Base-by-base conservation (phyloP, 2,329 filamentous ascomycete species). In the Chaetomium sp. region DNA sequence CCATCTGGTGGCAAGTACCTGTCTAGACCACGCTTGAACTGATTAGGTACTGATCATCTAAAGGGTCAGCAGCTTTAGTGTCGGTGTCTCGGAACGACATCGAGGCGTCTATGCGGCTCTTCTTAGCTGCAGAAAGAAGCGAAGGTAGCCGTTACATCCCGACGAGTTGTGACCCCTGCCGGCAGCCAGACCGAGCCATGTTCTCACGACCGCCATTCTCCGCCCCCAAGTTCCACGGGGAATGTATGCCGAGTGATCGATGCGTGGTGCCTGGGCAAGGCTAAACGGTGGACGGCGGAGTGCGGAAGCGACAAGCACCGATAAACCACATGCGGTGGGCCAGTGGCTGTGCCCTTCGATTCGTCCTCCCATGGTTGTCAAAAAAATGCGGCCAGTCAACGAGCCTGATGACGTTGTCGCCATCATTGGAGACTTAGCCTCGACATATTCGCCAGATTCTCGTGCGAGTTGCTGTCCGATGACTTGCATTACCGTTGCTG, bases 401-500 rank as follows among this genome's bases (percentile, higher is more conserved):
- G 42, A 23, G 3, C 53, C 19, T 27, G 60, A 67, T 65, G 65
- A 63, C 60, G 65, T 63, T 60, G 63, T 65, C 49, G 21, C 47
- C 29, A 47, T 29, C 42, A 27, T 27, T 33, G 4, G 23, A 23
- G 45, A 54, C 62, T 65, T 60, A 64, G 62, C 62, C 49, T 62
- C 62, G 54, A 57, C 63, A 60, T 56, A 60, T 55, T 63, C 42
- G 53, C 53, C 45, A 56, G 16, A 27, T 25, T 27, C 27, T 42
- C 54, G 12, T 42, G 21, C 50, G 27, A 42, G 35, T 62, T 19
- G 53, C 33, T 38, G 58, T 10, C 50, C 31, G 25, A 62, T 60
- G 38, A 47, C 59, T 31, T 66, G 66, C 64, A 67, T 67, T 63
- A 42, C 66, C 55, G 64, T 45, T 54, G 50, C 45, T 65, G 63